Conservation (phyloP, 2,329 filamentous ascomycete genomes). For the Mycosphaerella sp. region DNA sequence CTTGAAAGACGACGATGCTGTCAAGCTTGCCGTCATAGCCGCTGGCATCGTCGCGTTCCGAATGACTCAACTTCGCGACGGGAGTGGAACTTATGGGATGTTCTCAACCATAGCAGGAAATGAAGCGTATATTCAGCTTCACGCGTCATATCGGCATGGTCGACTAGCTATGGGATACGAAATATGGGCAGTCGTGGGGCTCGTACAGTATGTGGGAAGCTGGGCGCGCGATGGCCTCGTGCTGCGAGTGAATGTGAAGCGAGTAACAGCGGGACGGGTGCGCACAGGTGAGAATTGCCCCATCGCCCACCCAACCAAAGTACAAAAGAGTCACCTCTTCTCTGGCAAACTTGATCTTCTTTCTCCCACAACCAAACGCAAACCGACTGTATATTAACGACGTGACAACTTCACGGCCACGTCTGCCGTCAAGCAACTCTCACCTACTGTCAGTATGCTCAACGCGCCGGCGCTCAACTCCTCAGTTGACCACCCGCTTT, state of each 20-base stretch:
- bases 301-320: background rate
- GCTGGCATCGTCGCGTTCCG: background rate
- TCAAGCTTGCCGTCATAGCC: too few species aligned
- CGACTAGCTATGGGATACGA: background rate
- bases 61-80: background rate
- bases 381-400: too few species aligned
- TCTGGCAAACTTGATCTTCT: conserved; percentile 3
- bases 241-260: background rate
- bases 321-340: background rate
- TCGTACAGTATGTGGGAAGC: background rate
- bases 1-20: too few species aligned
- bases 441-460: conserved; percentile 1
- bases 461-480: background rate
- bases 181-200: background rate
- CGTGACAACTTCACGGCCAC: background rate
- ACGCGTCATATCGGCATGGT: background rate
- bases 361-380: conserved; percentile 8
- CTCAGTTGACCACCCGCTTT: background rate
- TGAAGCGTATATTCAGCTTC: background rate
- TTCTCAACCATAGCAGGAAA: conserved; percentile 1
- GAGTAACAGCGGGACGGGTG: background rate
- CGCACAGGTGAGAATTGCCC: background rate
- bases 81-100: background rate
- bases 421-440: background rate
- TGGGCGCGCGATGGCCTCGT: background rate